phyloP scores from a whole-genome alignment of 306 rosid species.

The Parietaria judaica region DNA sequence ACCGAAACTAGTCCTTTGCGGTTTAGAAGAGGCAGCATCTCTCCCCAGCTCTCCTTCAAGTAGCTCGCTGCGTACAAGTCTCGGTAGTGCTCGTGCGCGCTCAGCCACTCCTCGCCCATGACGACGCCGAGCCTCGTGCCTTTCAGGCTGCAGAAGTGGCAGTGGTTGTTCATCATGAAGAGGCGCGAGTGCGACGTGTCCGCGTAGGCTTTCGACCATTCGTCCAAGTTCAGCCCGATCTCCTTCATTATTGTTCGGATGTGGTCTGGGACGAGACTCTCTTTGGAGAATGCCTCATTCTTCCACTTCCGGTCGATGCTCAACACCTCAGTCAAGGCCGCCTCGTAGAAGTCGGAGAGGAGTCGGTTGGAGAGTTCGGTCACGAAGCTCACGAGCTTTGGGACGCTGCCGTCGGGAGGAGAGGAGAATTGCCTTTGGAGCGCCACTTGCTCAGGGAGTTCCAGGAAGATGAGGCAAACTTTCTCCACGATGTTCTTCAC shows the following conservation, averaged over 20 bases:
- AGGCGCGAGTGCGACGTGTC: conserved; percentile 55
- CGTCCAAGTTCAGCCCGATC: conserved; percentile 57
- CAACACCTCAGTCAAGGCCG: conserved; percentile 52
- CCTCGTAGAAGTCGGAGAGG: conserved; percentile 45
- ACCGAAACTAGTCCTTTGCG: conserved; percentile 30
- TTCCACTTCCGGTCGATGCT: conserved; percentile 62
- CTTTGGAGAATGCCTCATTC: conserved; percentile 32
- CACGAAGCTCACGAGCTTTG: conserved; percentile 57
- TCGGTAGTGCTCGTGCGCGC: conserved; percentile 65
- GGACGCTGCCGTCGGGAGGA: conserved; percentile 74
- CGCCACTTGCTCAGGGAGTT: conserved; percentile 76
- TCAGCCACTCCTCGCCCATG: conserved; percentile 84
- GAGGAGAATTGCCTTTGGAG: conserved; percentile 53
- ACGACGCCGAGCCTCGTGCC: conserved; percentile 58
- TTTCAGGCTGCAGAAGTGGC: conserved; percentile 54
- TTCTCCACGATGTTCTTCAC: conserved; percentile 53
- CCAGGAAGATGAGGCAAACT: conserved; percentile 55
- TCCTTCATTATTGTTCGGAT: conserved; percentile 48
- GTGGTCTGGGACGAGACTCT: conserved; percentile 31
- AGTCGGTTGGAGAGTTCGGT: conserved; percentile 59
- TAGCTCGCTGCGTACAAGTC: conserved; percentile 73
- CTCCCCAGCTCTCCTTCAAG: conserved; percentile 75
- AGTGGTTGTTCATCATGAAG: conserved; percentile 94
- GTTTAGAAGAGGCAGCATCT: conserved; percentile 31
- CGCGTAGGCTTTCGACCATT: conserved; percentile 69